Evolutionary conservation across 1,139 yeast genomes (phyloP), one percentile per base, ranked within the genome.

Genomic region (Eremothecium cymbalariae): DNA sequence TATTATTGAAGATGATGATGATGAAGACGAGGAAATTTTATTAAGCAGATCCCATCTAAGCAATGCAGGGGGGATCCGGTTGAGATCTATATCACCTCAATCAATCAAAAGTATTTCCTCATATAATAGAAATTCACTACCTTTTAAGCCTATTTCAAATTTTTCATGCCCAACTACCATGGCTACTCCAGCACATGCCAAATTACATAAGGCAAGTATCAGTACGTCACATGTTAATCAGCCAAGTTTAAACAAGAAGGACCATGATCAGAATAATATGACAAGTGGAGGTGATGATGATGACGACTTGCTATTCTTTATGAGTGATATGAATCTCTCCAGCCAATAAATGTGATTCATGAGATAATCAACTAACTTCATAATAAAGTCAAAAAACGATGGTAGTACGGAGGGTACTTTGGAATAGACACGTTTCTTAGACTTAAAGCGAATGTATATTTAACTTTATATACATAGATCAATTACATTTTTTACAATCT

Each of bases 221-320:
- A 33, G 47, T 27, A 23, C 41, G 14, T 28, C 33, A 25, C 22
- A 39, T 6, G 25, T n/a, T 16, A 27, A 27, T 17, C 30, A 27
- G 21, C 21, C 19, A 9, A n/a, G 21, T n/a, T 8, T 27, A 11
- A 18, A 4, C 21, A 27, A 27, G 14, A 27, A 25, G 6, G 28
- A 28, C 28, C 21, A 31, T 19, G 38, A 39, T 9, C 23, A 11
- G 16, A 33, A 24, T 24, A 33, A 32, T 8, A 32, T 29, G 8
- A 33, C 21, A 32, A 35, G 23, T 30, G 43, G 37, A 41, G 75
- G 71, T 22, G 79, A 74, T 25, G 85, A 79, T 28, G 93, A 82
- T 43, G 94, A 83, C 44, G 95, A 83, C 42, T 62, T 85, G 49
- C 63, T 85, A 38, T 85, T 85, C 58, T 80, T 93, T 19, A 83